A percentile compares a stretch with the other conserved stretches of the same genome.
Evolutionary conservation across 495 filamentous ascomycete genomes (phyloP).

Genomic region (Entonaema liquescens): DNA sequence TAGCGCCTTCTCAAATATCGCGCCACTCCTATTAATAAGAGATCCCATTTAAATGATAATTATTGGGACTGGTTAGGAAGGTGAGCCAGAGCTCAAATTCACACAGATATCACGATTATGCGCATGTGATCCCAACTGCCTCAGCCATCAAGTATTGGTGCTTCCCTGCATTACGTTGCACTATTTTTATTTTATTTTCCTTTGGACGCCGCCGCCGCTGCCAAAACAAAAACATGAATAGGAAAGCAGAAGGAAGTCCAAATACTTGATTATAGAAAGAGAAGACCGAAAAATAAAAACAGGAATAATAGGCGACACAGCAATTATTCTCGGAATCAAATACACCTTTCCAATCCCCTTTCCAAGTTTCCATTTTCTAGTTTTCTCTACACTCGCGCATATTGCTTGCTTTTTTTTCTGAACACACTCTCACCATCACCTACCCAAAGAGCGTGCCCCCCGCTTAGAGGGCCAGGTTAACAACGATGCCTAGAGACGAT

Average conservation of each 20-base stretch:
- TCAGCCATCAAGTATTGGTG: constrained; percentile 1
- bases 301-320: constrained; percentile 1
- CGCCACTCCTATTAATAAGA: constrained; percentile 15
- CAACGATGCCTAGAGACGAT: constrained; percentile 70
- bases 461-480: constrained; percentile 53
- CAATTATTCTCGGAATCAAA: constrained; percentile 6
- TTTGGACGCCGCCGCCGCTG: neutral
- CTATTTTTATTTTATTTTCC: constrained; percentile 2
- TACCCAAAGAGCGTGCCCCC: constrained; percentile 32
- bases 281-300: neutral
- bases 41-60: constrained; percentile 11
- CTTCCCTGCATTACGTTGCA: constrained; percentile 1
- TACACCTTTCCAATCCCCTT: constrained; percentile 2
- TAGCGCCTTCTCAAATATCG: constrained; percentile 1
- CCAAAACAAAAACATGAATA: neutral
- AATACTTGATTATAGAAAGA: neutral
- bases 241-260: neutral
- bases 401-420: constrained; percentile 7
- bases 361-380: neutral
- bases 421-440: constrained; percentile 19
- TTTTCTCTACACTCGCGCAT: neutral
- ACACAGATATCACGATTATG: constrained; percentile 18
- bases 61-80: constrained; percentile 41
- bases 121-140: constrained; percentile 29
- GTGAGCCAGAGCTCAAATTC: constrained; percentile 46